phyloP scores from a whole-genome alignment of 106 monocot species.

The Xerophyta viscosa region DNA sequence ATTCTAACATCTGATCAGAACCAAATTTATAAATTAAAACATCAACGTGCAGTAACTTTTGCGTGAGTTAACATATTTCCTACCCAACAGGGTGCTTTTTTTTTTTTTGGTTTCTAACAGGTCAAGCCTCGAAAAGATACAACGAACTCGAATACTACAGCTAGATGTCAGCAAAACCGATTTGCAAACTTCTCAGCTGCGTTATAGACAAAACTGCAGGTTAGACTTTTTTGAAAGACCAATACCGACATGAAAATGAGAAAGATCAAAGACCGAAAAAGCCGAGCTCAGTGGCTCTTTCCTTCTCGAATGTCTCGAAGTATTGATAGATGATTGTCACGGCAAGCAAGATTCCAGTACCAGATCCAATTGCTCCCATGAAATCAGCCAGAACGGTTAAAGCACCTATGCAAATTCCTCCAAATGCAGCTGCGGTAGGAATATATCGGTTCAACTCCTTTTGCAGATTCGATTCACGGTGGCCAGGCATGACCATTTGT shows the following conservation, averaged over 20 bases:
- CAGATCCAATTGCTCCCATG: constrained; percentile 63
- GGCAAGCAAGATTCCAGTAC: constrained; percentile 57
- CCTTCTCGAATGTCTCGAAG: constrained; percentile 44
- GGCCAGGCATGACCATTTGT: constrained; percentile 79
- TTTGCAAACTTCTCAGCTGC: not conserved
- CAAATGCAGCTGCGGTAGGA: constrained; percentile 65
- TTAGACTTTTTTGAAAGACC: not conserved
- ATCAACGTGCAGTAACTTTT: too few relatives aligned
- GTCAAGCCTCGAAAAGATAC: too few relatives aligned
- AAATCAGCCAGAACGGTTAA: constrained; percentile 59
- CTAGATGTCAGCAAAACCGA: not conserved
- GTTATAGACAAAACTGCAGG: constrained; percentile 1
- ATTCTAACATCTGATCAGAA: too few relatives aligned
- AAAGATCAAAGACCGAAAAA: constrained; percentile 21
- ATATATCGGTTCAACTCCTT: constrained; percentile 62
- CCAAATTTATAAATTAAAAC: too few relatives aligned
- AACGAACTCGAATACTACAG: not conserved
- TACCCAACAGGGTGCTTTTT: too few relatives aligned
- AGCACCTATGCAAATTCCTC: constrained; percentile 58
- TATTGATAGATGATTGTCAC: constrained; percentile 48
- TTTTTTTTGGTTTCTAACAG: too few relatives aligned
- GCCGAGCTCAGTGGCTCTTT: constrained; percentile 39
- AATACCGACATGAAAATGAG: not conserved
- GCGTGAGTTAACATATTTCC: too few relatives aligned
- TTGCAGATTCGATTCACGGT: constrained; percentile 56